A percentile compares a stretch with the other conserved stretches of the same genome.
phyloP scores from a whole-genome alignment of 345 rosid species.

The Litchi chinensis region DNA sequence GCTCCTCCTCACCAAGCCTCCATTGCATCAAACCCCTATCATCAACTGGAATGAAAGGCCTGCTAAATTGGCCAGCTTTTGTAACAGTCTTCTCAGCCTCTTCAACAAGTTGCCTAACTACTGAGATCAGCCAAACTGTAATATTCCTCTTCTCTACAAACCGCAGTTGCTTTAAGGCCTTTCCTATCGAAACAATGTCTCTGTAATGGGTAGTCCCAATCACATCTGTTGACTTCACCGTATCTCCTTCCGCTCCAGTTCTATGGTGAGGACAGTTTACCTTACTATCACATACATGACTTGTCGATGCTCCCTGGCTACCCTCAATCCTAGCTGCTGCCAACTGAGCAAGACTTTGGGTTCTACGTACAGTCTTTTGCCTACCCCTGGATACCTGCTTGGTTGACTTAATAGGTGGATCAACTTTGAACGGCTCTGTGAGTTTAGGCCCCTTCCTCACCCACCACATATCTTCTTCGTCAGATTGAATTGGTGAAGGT shows the following conservation, averaged over 20 bases:
- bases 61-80: constrained; percentile 60
- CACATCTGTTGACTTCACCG: constrained; percentile 56
- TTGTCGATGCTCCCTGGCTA: constrained; percentile 97
- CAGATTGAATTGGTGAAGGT: constrained; percentile 67
- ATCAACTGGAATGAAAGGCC: constrained; percentile 60
- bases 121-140: constrained; percentile 73
- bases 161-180: constrained; percentile 69
- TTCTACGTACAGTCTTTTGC: constrained; percentile 85
- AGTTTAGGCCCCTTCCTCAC: constrained; percentile 67
- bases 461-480: constrained; percentile 98
- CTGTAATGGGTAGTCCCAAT: constrained; percentile 42
- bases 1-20: constrained; percentile 93
- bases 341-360: constrained; percentile 88
- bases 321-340: constrained; percentile 95
- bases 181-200: constrained; percentile 73
- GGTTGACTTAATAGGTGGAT: constrained; percentile 57
- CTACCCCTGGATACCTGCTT: constrained; percentile 84
- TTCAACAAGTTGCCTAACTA: constrained; percentile 77
- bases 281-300: constrained; percentile 87
- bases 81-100: constrained; percentile 65
- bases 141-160: constrained; percentile 75
- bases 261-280: constrained; percentile 80
- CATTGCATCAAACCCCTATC: constrained; percentile 60
- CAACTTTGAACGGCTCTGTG: constrained; percentile 61
- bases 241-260: constrained; percentile 64